Evolutionary conservation across 225 moss, liverwort and hornwort species (phyloP).

Genomic region (Pseudoscleropodium purum): DNA sequence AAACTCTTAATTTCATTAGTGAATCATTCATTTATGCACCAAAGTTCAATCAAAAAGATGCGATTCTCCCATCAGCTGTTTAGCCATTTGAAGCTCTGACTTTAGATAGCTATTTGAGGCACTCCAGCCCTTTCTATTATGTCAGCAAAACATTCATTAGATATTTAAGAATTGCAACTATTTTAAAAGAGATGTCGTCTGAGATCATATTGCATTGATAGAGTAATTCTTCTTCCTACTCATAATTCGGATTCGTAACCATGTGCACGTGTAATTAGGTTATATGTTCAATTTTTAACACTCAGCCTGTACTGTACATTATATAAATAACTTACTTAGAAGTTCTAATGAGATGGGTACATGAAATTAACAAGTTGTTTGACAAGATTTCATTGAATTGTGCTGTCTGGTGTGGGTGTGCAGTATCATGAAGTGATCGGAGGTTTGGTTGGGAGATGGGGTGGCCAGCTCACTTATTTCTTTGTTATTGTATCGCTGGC

Average conservation of each 20-base stretch:
- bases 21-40: neutral
- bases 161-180: neutral
- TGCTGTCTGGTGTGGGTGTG: neutral
- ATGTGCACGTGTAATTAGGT: neutral
- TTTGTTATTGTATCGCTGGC: conserved; percentile 53
- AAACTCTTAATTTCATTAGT: neutral
- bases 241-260: neutral
- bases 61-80: neutral
- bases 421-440: conserved; percentile 80
- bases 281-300: neutral
- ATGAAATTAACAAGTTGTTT: neutral
- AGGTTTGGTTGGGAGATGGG: conserved; percentile 35
- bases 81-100: neutral
- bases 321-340: neutral
- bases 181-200: neutral
- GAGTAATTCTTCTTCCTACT: neutral
- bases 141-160: too few species aligned
- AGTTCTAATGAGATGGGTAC: neutral
- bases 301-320: neutral
- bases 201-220: neutral
- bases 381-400: neutral
- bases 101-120: neutral
- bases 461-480: conserved; percentile 33
- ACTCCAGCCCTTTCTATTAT: neutral
- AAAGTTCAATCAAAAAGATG: neutral